A percentile compares a stretch with the other conserved stretches of the same genome.
Conservation (phyloP, 2,329 filamentous ascomycete genomes). For the Aspergillus sp. region DNA sequence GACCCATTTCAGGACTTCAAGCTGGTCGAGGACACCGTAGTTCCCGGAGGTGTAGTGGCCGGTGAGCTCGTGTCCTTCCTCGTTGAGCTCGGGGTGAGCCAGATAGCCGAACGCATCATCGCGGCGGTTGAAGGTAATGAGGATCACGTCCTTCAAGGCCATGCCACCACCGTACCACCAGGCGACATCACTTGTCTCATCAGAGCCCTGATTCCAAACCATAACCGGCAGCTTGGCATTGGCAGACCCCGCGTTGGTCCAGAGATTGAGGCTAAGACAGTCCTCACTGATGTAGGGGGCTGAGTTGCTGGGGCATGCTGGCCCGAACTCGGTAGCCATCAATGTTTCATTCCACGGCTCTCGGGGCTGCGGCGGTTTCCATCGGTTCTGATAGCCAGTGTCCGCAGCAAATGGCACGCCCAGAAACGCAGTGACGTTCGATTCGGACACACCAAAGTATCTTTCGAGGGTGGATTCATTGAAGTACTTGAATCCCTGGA, state of each 20-base stretch:
- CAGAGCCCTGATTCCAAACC: constrained; percentile 28
- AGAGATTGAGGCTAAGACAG: constrained; percentile 32
- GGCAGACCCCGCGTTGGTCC: constrained; percentile 21
- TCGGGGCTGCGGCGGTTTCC: constrained; percentile 23
- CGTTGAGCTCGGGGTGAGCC: constrained; percentile 23
- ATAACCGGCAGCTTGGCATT: constrained; percentile 26
- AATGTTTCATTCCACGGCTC: constrained; percentile 20
- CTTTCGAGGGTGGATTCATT: constrained; percentile 16
- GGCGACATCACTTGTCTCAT: constrained; percentile 22
- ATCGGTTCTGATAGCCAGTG: constrained; percentile 25
- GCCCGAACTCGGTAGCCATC: constrained; percentile 19
- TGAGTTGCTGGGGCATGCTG: constrained; percentile 18
- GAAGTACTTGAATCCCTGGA: constrained; percentile 21
- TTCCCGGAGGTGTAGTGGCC: constrained; percentile 26
- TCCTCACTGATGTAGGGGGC: constrained; percentile 26
- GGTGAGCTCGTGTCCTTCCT: constrained; percentile 17
- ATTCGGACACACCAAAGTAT: constrained; percentile 17
- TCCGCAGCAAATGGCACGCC: constrained; percentile 27
- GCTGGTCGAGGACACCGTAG: constrained; percentile 50
- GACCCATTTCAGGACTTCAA: constrained; percentile 45
- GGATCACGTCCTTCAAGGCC: constrained; percentile 26
- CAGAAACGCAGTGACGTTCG: constrained; percentile 22
- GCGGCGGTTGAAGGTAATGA: constrained; percentile 28
- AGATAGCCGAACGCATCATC: constrained; percentile 28
- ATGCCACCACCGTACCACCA: constrained; percentile 29